These are phyloP conservation scores for Protomyces macrosporus DNA, from an alignment of 1,139 yeast genomes.

Conservation along the genomic window DNA sequence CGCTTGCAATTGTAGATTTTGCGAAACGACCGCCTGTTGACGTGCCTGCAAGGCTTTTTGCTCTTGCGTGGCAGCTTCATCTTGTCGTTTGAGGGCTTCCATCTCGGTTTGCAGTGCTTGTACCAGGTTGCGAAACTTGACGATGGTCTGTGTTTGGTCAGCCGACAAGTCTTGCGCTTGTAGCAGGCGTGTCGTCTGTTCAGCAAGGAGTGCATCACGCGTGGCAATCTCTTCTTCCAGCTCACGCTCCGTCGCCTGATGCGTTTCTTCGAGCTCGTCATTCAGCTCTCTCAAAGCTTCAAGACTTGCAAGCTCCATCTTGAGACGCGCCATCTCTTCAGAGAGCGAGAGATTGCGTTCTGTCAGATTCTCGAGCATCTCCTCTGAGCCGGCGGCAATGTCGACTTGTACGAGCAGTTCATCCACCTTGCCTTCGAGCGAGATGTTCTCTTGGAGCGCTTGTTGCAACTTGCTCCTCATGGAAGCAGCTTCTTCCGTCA, in stretches of 20 bases:
- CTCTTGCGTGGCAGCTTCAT: constrained; percentile 31
- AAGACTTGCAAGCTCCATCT: constrained; percentile 49
- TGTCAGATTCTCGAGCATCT: constrained; percentile 53
- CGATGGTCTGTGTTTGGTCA: constrained; percentile 36
- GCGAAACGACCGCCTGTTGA: constrained; percentile 34
- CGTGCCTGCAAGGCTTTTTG: constrained; percentile 31
- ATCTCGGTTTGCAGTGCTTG: constrained; percentile 37
- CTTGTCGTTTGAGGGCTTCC: constrained; percentile 33
- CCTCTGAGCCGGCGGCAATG: constrained; percentile 40
- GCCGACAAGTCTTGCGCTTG: constrained; percentile 27
- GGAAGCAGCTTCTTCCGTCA: constrained; percentile 28
- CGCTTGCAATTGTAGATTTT: constrained; percentile 35
- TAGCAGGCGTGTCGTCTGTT: constrained; percentile 31
- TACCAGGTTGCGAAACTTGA: constrained; percentile 38
- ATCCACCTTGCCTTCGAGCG: constrained; percentile 44
- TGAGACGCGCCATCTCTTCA: constrained; percentile 42
- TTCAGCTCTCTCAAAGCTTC: constrained; percentile 58
- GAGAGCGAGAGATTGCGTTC: constrained; percentile 49
- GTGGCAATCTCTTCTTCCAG: constrained; percentile 45
- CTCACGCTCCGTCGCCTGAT: constrained; percentile 52
- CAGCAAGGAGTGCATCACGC: constrained; percentile 27
- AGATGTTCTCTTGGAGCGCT: constrained; percentile 36
- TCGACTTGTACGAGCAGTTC: constrained; percentile 46
- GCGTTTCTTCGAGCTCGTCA: constrained; percentile 58
- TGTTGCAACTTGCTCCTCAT: constrained; percentile 33